phyloP scores from a whole-genome alignment of 345 rosid species.

The Syzygium grande region DNA sequence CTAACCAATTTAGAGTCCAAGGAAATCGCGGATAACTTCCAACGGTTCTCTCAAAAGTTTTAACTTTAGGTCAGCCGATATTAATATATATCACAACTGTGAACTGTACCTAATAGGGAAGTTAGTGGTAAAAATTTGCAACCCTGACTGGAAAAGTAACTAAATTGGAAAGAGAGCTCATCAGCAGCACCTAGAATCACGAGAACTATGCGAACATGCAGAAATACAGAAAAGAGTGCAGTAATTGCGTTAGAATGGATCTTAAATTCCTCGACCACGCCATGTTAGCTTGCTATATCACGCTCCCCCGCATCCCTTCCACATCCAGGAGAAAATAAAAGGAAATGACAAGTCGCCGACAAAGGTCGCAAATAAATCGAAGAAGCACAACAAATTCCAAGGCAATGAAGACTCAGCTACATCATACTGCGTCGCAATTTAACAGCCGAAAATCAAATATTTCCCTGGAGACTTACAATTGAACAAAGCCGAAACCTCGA shows the following conservation, averaged over 20 bases:
- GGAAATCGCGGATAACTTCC: not conserved
- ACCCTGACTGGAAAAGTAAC: not conserved
- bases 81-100: not conserved
- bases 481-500: conserved; percentile 74
- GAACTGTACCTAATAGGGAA: not conserved
- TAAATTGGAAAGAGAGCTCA: not conserved
- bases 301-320: not conserved
- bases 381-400: not conserved
- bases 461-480: conserved; percentile 47
- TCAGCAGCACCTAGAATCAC: not conserved
- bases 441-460: not conserved
- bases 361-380: not conserved
- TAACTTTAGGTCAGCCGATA: too few species aligned
- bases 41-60: not conserved
- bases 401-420: not conserved
- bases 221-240: not conserved
- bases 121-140: not conserved
- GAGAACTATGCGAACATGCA: not conserved
- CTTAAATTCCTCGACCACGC: not conserved
- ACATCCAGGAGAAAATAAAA: not conserved
- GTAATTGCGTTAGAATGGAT: not conserved
- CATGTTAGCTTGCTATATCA: not conserved
- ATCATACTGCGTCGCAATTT: not conserved
- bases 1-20: not conserved
- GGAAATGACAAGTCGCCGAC: not conserved